phyloP scores from a whole-genome alignment of 192 early-diverging fungal genomes.

The Polychytrium aggregatum region DNA sequence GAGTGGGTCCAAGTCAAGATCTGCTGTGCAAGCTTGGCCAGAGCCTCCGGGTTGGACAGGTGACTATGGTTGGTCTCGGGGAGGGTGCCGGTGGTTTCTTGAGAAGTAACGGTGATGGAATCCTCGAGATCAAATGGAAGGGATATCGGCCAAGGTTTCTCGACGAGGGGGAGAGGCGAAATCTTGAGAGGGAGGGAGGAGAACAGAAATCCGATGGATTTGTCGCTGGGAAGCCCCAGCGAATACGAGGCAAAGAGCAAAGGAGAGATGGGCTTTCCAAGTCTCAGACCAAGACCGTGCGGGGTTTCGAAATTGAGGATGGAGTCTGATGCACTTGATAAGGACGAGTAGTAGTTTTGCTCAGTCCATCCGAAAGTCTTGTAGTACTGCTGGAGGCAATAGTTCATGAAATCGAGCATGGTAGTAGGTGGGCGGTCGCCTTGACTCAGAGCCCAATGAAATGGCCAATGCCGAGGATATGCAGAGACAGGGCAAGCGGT shows the following conservation, averaged over 20 bases:
- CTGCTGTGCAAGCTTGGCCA: no score
- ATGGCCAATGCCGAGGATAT: no score
- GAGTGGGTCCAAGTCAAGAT: no score
- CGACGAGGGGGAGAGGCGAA: constrained; percentile 2
- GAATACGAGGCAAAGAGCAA: constrained; percentile 68
- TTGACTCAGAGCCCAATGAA: no score
- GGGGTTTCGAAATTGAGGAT: constrained; percentile 78
- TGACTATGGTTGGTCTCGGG: no score
- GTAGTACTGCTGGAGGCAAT: constrained; percentile 70
- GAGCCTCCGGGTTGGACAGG: no score
- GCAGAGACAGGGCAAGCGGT: no score
- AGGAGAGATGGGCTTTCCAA: constrained; percentile 66
- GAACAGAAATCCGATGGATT: constrained; percentile 69
- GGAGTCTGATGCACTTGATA: constrained; percentile 57
- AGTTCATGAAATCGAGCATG: constrained; percentile 74
- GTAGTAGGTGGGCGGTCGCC: no score
- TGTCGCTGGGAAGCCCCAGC: constrained; percentile 42
- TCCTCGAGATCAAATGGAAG: no score
- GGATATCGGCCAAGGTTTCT: not conserved
- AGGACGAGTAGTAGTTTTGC: constrained; percentile 69
- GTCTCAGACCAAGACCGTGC: constrained; percentile 50
- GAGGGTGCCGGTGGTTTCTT: no score
- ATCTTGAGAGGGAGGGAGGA: constrained; percentile 54
- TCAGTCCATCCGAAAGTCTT: constrained; percentile 65
- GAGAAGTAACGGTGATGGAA: no score